Evolutionary conservation across 352 stramenopile species (phyloP), one percentile per base, ranked within the genome.

Genomic region (Hyaloperonospora arabidopsidis): DNA sequence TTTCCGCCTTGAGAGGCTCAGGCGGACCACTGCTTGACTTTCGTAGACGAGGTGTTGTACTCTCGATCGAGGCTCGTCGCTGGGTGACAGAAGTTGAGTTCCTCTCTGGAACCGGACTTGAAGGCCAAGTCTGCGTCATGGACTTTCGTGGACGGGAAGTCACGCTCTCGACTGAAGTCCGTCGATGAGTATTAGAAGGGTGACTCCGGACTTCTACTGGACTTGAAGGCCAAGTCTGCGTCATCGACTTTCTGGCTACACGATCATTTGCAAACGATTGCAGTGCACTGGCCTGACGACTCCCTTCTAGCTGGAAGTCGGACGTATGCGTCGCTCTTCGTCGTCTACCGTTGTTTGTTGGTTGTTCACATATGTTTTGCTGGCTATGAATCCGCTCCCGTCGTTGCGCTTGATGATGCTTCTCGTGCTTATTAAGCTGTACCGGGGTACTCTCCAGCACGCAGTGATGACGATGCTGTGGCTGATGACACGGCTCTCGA

Each of bases 191-290:
- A 8, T 10, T 8, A 3, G 35, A 4, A 41, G 5, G 5, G 5
- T 3, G n/a, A 41, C 4, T 5, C 18, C 52, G 63, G 17, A 21
- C 44, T 17, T 49, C 49, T 11, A 8, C 54, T 49, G 25, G 25
- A 32, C 25, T 32, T 8, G 25, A 32, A 32, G 25, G 25, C 25
- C 25, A 32, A 23, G 45, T 49, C 29, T 46, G 49, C 22, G 41
- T 19, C 11, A 63, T 15, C 8, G 47, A 47, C 14, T 70, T 53
- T 18, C 46, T 57, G 8, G 63, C 57, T 25, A 34, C 38, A 14
- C 53, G 49, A 41, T 69, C 44, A 46, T 61, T 70, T 21, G 35
- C 44, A 51, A 64, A 56, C 15, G 54, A 56, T 11, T 67, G 44
- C 8, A 53, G 17, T 17, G 58, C 50, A 45, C 47, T 64, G 36